phyloP scores from a whole-genome alignment of 1,284 basidiomycete species.

The Cerrena zonata region DNA sequence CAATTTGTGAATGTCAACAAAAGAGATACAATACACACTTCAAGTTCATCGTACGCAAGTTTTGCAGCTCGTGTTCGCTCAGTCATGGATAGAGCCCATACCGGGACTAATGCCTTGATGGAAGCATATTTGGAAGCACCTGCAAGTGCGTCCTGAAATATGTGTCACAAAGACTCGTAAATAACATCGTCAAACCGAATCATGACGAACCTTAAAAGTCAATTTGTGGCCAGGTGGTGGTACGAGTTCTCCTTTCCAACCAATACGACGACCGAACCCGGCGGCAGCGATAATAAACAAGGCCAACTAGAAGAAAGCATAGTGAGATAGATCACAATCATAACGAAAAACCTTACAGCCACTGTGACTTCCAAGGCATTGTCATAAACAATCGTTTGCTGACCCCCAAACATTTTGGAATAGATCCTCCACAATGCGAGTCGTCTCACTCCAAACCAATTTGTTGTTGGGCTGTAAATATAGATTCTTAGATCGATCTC shows the following conservation, averaged over 20 bases:
- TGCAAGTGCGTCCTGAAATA: conserved; percentile 39
- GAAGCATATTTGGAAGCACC: conserved; percentile 40
- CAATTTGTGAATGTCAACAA: neutral
- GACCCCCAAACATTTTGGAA: conserved; percentile 33
- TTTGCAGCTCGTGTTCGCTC: conserved; percentile 31
- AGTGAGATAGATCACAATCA: too few species aligned
- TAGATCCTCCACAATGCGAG: conserved; percentile 33
- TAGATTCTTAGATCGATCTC: neutral
- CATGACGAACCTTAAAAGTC: conserved; percentile 46
- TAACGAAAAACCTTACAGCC: conserved; percentile 42
- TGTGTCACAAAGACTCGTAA: neutral
- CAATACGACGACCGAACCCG: conserved; percentile 51
- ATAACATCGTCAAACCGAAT: neutral
- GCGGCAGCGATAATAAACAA: conserved; percentile 53
- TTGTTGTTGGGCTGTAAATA: conserved; percentile 39
- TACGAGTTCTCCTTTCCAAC: conserved; percentile 41
- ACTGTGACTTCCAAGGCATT: conserved; percentile 38
- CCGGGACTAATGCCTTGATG: conserved; percentile 39
- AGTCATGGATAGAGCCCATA: conserved; percentile 37
- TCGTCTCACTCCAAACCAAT: conserved; percentile 53
- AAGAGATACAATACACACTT: too few species aligned
- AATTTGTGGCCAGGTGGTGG: conserved; percentile 44
- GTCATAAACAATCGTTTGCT: conserved; percentile 26
- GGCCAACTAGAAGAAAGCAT: conserved; percentile 39
- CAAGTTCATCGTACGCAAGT: conserved; percentile 45